phyloP scores from a whole-genome alignment of 257 asterid genomes.

The Lantana camara region DNA sequence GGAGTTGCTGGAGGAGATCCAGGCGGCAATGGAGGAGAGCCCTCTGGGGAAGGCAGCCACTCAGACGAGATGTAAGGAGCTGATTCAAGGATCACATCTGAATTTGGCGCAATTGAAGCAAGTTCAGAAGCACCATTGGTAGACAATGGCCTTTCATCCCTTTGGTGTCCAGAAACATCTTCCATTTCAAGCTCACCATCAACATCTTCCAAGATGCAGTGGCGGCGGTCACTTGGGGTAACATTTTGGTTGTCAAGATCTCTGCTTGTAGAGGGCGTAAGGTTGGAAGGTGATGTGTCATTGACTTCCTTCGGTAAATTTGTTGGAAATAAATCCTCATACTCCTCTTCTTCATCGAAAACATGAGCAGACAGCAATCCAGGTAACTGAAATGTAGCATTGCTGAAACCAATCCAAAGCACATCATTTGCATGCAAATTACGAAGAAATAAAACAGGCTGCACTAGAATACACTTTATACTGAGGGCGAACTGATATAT shows the following conservation, averaged over 20 bases:
- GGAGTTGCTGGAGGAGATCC: constrained; percentile 85
- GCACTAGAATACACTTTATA: neutral
- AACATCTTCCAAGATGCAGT: constrained; percentile 80
- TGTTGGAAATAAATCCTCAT: constrained; percentile 48
- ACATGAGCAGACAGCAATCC: constrained; percentile 44
- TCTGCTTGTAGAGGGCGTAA: constrained; percentile 42
- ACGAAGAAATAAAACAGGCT: constrained; percentile 26
- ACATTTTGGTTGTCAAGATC: constrained; percentile 51
- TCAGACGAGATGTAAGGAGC: constrained; percentile 34
- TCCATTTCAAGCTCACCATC: constrained; percentile 99
- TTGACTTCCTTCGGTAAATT: constrained; percentile 40
- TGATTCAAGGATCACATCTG: constrained; percentile 37
- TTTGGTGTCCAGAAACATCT: constrained; percentile 81
- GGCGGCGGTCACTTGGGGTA: constrained; percentile 80
- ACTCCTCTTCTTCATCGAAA: constrained; percentile 60
- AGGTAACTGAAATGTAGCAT: constrained; percentile 56
- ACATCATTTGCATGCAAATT: constrained; percentile 19
- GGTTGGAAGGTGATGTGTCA: constrained; percentile 44
- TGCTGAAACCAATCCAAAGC: constrained; percentile 46
- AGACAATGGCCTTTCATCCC: constrained; percentile 52
- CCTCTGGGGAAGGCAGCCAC: constrained; percentile 59
- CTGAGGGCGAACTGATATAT: neutral
- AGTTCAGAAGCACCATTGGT: constrained; percentile 31
- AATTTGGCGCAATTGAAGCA: constrained; percentile 37
- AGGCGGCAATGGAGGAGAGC: constrained; percentile 84